Percentiles rank a stretch among this genome's conserved stretches.
Conservation (phyloP, 768 basidiomycete species). For the Lactifluus rugatus region DNA sequence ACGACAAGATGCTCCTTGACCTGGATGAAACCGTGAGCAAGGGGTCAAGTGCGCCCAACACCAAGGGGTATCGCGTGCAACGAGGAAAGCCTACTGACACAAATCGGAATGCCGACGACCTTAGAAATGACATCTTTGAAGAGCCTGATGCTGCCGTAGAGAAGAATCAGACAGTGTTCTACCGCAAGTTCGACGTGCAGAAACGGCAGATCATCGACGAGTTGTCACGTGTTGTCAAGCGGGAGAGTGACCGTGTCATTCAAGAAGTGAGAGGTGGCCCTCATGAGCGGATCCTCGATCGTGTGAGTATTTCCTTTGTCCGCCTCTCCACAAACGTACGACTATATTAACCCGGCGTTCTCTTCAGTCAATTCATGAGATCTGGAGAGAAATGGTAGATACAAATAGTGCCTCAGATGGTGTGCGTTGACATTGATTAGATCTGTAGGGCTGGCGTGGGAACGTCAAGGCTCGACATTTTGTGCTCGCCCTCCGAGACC, state of each 20-base stretch:
- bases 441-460: constrained; percentile 14
- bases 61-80: neutral
- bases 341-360: neutral
- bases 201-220: constrained; percentile 12
- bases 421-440: neutral
- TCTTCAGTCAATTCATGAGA: neutral
- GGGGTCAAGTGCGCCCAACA: neutral
- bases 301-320: neutral
- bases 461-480: constrained; percentile 17
- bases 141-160: constrained; percentile 19
- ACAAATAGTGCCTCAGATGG: neutral
- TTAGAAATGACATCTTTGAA: constrained; percentile 20
- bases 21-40: constrained; percentile 18
- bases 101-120: neutral
- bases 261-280: constrained; percentile 21
- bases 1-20: constrained; percentile 18
- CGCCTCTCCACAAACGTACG: neutral
- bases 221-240: constrained; percentile 15
- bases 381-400: constrained; percentile 24
- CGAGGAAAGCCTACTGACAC: neutral
- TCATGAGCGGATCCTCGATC: constrained; percentile 21
- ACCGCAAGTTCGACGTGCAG: constrained; percentile 21
- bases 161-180: constrained; percentile 18
- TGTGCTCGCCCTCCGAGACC: constrained; percentile 26
- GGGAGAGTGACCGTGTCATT: constrained; percentile 17